Conservation (phyloP, 169 alveolate species). For the Toxoplasma gondii region DNA sequence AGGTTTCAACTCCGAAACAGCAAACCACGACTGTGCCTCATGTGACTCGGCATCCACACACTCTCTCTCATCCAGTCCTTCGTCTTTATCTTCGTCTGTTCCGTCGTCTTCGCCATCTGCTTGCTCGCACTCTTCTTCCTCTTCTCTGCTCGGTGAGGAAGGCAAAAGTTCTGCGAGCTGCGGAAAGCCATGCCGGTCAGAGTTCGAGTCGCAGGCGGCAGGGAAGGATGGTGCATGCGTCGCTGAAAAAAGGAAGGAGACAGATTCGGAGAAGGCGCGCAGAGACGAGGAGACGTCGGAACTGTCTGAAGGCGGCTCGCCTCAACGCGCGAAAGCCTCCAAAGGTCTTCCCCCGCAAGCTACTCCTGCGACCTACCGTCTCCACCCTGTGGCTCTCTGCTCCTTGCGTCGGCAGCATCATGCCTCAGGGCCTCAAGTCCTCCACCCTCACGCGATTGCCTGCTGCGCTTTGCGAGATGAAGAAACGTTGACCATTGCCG, state of each 20-base stretch:
- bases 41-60: too few species aligned
- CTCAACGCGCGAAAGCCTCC: not conserved
- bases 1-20: not conserved
- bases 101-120: not conserved
- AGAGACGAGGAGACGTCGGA: not conserved
- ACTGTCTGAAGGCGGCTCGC: not conserved
- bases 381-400: constrained; percentile 16
- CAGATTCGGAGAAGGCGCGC: not conserved
- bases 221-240: not conserved
- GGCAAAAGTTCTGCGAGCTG: not conserved
- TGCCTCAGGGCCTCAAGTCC: constrained; percentile 7
- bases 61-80: not conserved
- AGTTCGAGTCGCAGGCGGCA: not conserved
- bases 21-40: not conserved
- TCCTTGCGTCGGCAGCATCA: constrained; percentile 24
- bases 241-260: not conserved
- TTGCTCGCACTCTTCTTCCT: not conserved
- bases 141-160: too few species aligned
- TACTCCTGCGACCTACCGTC: not conserved
- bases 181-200: not conserved
- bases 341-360: not conserved
- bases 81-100: not conserved
- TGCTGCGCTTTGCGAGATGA: not conserved
- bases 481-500: not conserved
- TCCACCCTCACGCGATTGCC: constrained; percentile 2